These are phyloP conservation scores for Russula ochroleuca DNA, from an alignment of 768 basidiomycete species.

Conservation along the genomic window DNA sequence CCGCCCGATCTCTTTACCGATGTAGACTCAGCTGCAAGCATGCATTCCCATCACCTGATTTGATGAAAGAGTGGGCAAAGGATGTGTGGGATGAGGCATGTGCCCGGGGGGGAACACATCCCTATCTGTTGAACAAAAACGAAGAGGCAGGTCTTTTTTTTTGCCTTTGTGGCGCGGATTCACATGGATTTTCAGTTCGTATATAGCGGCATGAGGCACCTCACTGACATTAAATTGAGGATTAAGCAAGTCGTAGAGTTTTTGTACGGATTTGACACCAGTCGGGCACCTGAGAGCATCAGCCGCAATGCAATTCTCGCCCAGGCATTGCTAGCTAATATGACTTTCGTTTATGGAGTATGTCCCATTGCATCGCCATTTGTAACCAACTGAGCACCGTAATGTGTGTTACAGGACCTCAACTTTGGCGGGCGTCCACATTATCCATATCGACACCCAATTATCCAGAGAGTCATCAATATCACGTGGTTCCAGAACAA, in stretches of 20 bases:
- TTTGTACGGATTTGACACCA: conserved; percentile 12
- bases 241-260: conserved; percentile 1
- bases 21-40: conserved; percentile 10
- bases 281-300: conserved; percentile 12
- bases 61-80: not conserved
- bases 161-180: not conserved
- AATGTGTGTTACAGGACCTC: not conserved
- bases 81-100: conserved; percentile 7
- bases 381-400: not conserved
- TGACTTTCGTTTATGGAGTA: conserved; percentile 13
- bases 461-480: conserved; percentile 16
- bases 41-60: conserved; percentile 6
- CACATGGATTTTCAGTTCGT: conserved; percentile 2
- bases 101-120: not conserved
- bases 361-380: not conserved
- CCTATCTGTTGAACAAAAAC: no score
- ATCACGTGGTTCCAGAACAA: conserved; percentile 16
- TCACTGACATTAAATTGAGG: not conserved
- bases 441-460: conserved; percentile 16
- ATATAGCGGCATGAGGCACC: not conserved
- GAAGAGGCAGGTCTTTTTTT: not conserved
- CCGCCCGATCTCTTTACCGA: conserved; percentile 3
- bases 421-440: not conserved
- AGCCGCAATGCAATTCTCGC: not conserved
- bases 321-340: not conserved